Base-by-base conservation (phyloP, 805 yeast species). In the Yarrowia sp. region DNA sequence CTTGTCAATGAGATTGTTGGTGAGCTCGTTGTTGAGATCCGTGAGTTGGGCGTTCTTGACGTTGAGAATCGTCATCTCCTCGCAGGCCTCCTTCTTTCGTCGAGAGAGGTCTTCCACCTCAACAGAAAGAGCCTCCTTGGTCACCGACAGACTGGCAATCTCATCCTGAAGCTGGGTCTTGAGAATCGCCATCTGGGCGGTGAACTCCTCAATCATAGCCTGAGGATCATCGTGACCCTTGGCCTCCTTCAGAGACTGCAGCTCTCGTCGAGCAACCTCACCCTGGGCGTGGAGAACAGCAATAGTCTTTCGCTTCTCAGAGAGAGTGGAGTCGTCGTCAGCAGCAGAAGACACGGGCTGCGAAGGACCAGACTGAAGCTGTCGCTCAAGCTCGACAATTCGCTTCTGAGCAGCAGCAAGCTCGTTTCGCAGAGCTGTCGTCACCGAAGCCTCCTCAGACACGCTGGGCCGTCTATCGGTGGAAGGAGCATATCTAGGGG, bases 91-190 rank as follows among this genome's bases (percentile, higher is more conserved):
- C 45, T 74, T 75, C 16, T 76, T 72, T 45, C 71, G 64, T 41
- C 71, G 70, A 52, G 72, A 68, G 15, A 79, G 74, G 45, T 74
- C 71, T 22, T 68, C 63, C 52, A 74, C 74, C 53, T 79, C 80
- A 41, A 69, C 76, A n/a, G 68, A 36, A 59, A 80, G 73, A 15
- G 70, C 70, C 61, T 74, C 77, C 26, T 75, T 70, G 66, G 75
- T 72, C 16, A 69, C 70, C 19, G 73, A 69, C 50, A 84, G 72
- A 4, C 72, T 73, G 8, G 75, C 72, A 36, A 88, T 78, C 67
- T 87, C 91, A 16, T 72, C 70, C 58, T 77, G 78, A 65, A 91
- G 77, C 16, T 78, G 76, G 42, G 79, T 80, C 77, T 84, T 88
- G 58, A 83, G 83, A 0, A 73, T 70, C 40, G 78, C 82, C 71